Conservation (phyloP, 805 yeast species). For the Monosporozyma unispora region DNA sequence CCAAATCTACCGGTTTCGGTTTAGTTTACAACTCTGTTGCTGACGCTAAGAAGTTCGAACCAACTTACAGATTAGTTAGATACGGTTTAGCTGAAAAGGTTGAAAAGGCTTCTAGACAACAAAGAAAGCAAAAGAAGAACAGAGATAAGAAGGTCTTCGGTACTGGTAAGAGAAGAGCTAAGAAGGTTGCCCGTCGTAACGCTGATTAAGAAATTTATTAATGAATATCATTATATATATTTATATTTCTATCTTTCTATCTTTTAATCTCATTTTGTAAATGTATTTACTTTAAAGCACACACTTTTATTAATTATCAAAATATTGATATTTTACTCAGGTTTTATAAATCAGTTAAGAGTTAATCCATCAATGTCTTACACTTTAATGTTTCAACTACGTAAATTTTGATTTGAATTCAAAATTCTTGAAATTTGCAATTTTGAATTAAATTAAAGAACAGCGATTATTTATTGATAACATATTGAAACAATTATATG, state of each 20-base stretch:
- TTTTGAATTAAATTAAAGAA: background rate
- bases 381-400: too few species aligned
- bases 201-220: slow-evolving; percentile 47
- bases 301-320: slow-evolving; percentile 2
- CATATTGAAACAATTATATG: background rate
- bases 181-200: slow-evolving; percentile 83
- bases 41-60: slow-evolving; percentile 98
- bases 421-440: background rate
- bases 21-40: slow-evolving; percentile 96
- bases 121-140: slow-evolving; percentile 99
- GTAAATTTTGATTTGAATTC: too few species aligned
- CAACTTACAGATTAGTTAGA: slow-evolving; percentile 98
- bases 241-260: background rate
- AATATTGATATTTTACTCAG: background rate
- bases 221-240: background rate
- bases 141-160: slow-evolving; percentile 98
- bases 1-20: slow-evolving; percentile 98
- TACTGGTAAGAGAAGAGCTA: slow-evolving; percentile 92
- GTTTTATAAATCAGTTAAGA: too few species aligned
- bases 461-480: background rate
- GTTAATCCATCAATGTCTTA: too few species aligned
- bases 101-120: slow-evolving; percentile 98
- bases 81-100: slow-evolving; percentile 94
- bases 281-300: slow-evolving; percentile 1
- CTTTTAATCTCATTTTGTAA: slow-evolving; percentile 2